Percentiles rank a stretch among this genome's conserved stretches.
These are phyloP conservation scores for Ganoderma lingzhi DNA, from an alignment of 1,284 basidiomycete genomes.

Conservation along the genomic window DNA sequence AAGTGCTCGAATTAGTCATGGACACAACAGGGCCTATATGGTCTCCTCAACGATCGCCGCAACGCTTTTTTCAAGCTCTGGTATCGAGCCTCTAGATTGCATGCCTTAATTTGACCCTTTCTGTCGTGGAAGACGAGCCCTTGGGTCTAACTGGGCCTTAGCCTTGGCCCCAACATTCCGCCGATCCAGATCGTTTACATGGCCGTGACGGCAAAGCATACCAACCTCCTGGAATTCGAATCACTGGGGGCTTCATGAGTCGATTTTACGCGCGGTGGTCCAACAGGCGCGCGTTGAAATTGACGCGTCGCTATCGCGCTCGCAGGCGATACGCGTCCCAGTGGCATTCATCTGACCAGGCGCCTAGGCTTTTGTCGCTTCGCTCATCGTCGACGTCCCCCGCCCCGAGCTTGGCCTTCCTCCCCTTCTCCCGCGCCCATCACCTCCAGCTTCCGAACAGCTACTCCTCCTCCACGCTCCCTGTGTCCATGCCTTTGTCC, in stretches of 20 bases:
- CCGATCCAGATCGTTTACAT: not conserved
- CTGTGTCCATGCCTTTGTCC: conserved; percentile 26
- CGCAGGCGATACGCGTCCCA: conserved; percentile 22
- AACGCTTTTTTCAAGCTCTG: too few relatives aligned
- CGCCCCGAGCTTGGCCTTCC: not conserved
- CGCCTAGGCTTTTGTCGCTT: conserved; percentile 8
- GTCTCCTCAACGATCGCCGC: too few relatives aligned
- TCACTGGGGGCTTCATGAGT: not conserved
- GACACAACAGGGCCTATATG: too few relatives aligned
- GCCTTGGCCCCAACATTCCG: too few relatives aligned
- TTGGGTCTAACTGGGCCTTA: too few relatives aligned
- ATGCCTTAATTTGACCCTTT: too few relatives aligned
- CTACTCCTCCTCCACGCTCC: not conserved
- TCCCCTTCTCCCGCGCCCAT: not conserved
- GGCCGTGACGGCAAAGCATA: not conserved
- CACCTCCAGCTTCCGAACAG: not conserved
- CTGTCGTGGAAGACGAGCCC: too few relatives aligned
- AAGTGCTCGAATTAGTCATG: too few relatives aligned
- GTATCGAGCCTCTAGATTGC: too few relatives aligned
- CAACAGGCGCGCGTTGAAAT: not conserved
- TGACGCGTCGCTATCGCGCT: conserved; percentile 13
- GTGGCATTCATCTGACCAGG: not conserved
- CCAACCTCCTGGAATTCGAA: not conserved
- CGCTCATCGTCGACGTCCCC: conserved; percentile 1
- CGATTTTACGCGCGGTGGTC: not conserved